Conservation (phyloP, 176 grass and related monocot genomes). For the Neostapfia colusana region DNA sequence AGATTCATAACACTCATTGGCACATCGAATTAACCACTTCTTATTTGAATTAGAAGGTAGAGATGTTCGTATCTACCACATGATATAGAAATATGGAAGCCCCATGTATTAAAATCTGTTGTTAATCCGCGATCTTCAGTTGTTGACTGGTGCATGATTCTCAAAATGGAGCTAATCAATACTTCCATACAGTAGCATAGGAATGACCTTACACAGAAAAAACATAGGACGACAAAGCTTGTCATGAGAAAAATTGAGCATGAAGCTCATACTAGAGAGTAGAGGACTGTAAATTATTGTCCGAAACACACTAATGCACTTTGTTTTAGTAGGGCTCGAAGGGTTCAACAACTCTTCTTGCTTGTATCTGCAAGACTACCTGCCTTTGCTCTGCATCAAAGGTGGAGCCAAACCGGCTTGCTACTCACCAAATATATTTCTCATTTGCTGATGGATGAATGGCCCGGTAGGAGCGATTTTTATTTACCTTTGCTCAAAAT, state of each 20-base stretch:
- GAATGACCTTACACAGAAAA: conserved; percentile 38
- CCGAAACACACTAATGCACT: background rate
- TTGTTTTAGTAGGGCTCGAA: conserved; percentile 62
- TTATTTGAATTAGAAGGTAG: background rate
- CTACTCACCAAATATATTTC: conserved; percentile 64
- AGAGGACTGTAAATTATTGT: background rate
- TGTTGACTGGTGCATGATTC: conserved; percentile 14
- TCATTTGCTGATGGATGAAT: conserved; percentile 80
- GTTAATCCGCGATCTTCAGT: background rate
- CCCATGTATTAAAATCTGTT: too few relatives aligned
- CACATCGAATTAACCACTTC: background rate
- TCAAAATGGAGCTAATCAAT: conserved; percentile 27
- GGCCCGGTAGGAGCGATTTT: too few relatives aligned
- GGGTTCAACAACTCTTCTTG: conserved; percentile 79
- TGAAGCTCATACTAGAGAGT: background rate
- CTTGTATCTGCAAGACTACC: conserved; percentile 85
- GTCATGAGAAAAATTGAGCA: conserved; percentile 15
- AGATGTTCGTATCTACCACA: background rate
- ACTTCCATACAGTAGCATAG: conserved; percentile 1
- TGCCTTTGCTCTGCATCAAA: conserved; percentile 81
- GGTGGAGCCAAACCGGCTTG: conserved; percentile 89
- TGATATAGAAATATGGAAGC: conserved; percentile 1
- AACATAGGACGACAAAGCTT: conserved; percentile 7
- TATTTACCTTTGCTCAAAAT: too few relatives aligned
- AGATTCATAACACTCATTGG: background rate